These are phyloP conservation scores for Colletotrichum liriopes DNA, from an alignment of 2,329 filamentous ascomycete genomes.

Conservation along the genomic window DNA sequence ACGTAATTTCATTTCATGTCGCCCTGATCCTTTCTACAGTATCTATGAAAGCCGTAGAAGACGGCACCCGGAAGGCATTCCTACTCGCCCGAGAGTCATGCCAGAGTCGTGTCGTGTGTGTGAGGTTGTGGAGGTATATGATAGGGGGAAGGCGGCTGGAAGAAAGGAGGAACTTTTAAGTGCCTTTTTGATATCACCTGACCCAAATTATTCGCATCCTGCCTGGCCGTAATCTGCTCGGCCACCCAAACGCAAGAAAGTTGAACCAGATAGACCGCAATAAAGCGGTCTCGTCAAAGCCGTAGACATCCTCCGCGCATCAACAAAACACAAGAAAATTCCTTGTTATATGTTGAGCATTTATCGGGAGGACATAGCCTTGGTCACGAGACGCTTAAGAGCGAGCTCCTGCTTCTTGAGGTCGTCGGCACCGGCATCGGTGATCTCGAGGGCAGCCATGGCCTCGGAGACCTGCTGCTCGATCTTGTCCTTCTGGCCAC, in stretches of 20 bases:
- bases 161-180: slow-evolving; percentile 45
- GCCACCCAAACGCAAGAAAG: slow-evolving; percentile 43
- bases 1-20: slow-evolving; percentile 46
- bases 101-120: slow-evolving; percentile 38
- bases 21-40: slow-evolving; percentile 45
- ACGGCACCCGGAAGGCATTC: slow-evolving; percentile 41
- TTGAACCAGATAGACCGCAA: slow-evolving; percentile 46
- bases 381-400: slow-evolving; percentile 97
- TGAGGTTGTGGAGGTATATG: slow-evolving; percentile 39
- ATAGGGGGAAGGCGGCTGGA: slow-evolving; percentile 36
- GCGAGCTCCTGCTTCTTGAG: slow-evolving; percentile 99
- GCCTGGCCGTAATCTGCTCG: slow-evolving; percentile 41
- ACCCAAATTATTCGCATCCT: slow-evolving; percentile 44
- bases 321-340: slow-evolving; percentile 19
- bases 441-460: slow-evolving; percentile 97
- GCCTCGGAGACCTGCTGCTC: slow-evolving; percentile 97
- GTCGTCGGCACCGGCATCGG: slow-evolving; percentile 92
- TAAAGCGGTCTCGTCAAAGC: slow-evolving; percentile 47
- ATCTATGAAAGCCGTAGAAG: slow-evolving; percentile 44
- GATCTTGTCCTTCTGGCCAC: slow-evolving; percentile 99
- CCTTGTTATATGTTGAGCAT: slow-evolving; percentile 39
- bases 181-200: slow-evolving; percentile 44
- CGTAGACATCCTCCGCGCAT: slow-evolving; percentile 26
- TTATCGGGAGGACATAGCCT: slow-evolving; percentile 96
- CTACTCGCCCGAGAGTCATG: slow-evolving; percentile 40